phyloP scores from a whole-genome alignment of 225 moss, liverwort and hornwort species.

The Sphagnum tenellum region DNA sequence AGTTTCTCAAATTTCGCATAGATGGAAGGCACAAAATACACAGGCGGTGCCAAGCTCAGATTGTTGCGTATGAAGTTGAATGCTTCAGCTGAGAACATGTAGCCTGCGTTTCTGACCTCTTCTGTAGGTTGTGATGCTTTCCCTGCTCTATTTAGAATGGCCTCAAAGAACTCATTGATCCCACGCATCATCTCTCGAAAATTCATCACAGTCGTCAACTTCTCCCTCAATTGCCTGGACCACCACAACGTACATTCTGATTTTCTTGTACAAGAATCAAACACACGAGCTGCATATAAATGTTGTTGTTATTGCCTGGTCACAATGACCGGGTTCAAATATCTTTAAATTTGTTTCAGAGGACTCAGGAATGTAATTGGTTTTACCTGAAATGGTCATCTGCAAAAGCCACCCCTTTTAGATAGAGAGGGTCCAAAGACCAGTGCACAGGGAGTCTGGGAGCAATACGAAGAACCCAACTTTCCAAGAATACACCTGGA shows the following conservation, averaged over 20 bases:
- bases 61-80: conserved; percentile 35
- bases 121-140: conserved; percentile 15
- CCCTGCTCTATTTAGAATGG: conserved; percentile 2
- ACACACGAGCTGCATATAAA: too few relatives aligned
- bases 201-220: conserved; percentile 10
- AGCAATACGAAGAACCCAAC: conserved; percentile 19
- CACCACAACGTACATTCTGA: too few relatives aligned
- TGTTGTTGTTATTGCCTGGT: too few relatives aligned
- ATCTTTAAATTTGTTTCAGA: too few relatives aligned
- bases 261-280: too few relatives aligned
- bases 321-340: too few relatives aligned
- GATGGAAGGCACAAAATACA: conserved; percentile 27
- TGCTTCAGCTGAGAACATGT: conserved; percentile 22
- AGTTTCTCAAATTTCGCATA: conserved; percentile 28
- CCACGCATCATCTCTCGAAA: conserved; percentile 22
- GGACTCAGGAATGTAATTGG: too few relatives aligned
- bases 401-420: conserved; percentile 31
- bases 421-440: conserved; percentile 28
- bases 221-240: conserved; percentile 9
- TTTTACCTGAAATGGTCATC: conserved; percentile 14
- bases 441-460: conserved; percentile 12
- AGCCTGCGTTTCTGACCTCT: conserved; percentile 11
- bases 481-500: conserved; percentile 27
- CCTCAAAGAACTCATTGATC: conserved; percentile 20
- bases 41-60: conserved; percentile 11